Base-by-base conservation (phyloP, 108 stramenopile genomes). In the Nannochloropsis salina region DNA sequence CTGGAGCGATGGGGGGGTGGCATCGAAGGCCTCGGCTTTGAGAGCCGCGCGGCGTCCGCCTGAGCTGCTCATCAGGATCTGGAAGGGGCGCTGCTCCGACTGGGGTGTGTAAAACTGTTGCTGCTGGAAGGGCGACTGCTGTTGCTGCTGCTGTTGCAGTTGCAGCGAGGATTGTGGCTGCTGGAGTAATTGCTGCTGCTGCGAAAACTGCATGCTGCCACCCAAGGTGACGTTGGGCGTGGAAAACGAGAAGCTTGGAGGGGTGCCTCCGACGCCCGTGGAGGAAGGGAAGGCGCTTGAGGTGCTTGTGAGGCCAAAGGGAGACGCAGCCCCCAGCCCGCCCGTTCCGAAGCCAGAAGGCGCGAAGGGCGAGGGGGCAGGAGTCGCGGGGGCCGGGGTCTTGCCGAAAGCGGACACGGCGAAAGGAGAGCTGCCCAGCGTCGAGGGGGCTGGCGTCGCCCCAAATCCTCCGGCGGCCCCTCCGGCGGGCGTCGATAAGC, bases 371-470 rank as follows among this genome's bases (percentile, higher is more conserved):
- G 47, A 51, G 10, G 47, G 47, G 10, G 47, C 47, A 51, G 47
- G 47, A 11, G 47, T 51, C 47, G 47, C 47, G 12, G 47, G 47
- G 9, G 47, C 47, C 47, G 47, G 47, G 47, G 47, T 12, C 47
- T 51, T 51, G 47, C 47, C 47, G 12, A 51, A 51, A 11, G 47
- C 9, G 47, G 47, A 45, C 18, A 80, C 21, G 5, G 83, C 45
- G 20, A 80, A 44, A 47, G 82, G 80, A 41, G 80, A 85, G 80
- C 44, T 42, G 44, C 83, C 87, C 9, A 83, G 83, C 9, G 87
- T 22, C 15, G 87, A 82, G 9, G 86, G 85, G n/a, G 85, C 85
- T n/a, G 85, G 74, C 44, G 86, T 74, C 45, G 43, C 83, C 10
- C 79, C 87, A 84, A 87, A 87, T 40, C 83, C 44, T 11, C 83